Conservation (phyloP, 306 rosid genomes). For the Begonia masoniana region DNA sequence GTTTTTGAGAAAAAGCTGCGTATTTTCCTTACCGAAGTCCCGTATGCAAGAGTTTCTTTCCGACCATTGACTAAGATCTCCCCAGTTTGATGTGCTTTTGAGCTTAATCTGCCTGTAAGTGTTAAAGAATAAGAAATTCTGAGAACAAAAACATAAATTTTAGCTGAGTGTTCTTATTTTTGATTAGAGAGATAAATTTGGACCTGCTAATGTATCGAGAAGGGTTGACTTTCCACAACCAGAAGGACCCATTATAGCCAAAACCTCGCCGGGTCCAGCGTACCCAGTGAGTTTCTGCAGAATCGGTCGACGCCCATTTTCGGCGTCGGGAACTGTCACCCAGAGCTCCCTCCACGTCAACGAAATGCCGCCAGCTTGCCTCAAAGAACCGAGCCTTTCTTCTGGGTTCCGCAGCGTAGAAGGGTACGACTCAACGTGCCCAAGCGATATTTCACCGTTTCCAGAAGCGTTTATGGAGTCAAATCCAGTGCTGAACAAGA, state of each 20-base stretch:
- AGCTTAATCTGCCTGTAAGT: slow-evolving; percentile 38
- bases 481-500: slow-evolving; percentile 14
- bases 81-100: slow-evolving; percentile 32
- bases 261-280: slow-evolving; percentile 47
- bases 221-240: slow-evolving; percentile 66
- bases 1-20: too few relatives aligned
- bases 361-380: not conserved
- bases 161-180: not conserved
- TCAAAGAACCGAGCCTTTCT: not conserved
- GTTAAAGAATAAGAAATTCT: not conserved
- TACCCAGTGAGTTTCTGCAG: slow-evolving; percentile 31
- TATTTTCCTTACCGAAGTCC: slow-evolving; percentile 36
- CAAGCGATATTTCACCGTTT: not conserved
- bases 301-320: slow-evolving; percentile 9
- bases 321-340: slow-evolving; percentile 17
- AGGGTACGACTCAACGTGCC: not conserved
- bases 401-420: not conserved
- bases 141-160: not conserved
- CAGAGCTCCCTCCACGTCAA: slow-evolving; percentile 25
- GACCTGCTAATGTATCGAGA: slow-evolving; percentile 60
- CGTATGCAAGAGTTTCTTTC: slow-evolving; percentile 21
- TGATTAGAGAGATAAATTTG: too few relatives aligned
- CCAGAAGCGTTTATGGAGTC: not conserved
- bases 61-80: too few relatives aligned
- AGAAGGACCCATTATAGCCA: slow-evolving; percentile 81